Evolutionary conservation across 2,329 filamentous ascomycete species (phyloP).

Genomic region (Penicillium sp.): DNA sequence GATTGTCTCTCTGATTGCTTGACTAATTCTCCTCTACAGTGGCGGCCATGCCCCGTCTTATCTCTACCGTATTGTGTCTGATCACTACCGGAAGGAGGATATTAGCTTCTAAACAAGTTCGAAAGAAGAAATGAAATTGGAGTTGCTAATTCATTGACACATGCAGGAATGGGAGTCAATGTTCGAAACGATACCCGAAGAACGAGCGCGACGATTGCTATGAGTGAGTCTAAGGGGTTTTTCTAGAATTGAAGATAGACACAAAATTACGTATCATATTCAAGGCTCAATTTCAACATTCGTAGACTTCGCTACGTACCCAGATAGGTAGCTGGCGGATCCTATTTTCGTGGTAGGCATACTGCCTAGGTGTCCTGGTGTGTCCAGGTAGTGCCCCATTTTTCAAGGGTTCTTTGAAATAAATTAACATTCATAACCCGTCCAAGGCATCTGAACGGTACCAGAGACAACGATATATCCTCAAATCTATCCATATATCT

Average conservation of each 20-base stretch:
- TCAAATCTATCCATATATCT: no score
- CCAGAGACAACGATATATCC: no score
- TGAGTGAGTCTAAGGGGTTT: constrained; percentile 10
- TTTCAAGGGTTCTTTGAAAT: no score
- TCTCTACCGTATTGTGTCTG: constrained; percentile 63
- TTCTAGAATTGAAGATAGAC: constrained; percentile 3
- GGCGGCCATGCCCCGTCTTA: constrained; percentile 64
- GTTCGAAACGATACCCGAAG: constrained; percentile 23
- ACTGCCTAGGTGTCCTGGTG: no score
- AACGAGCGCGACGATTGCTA: constrained; percentile 21
- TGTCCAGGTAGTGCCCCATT: no score
- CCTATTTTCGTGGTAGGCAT: no score
- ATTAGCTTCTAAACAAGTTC: constrained; percentile 46
- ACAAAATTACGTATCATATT: constrained; percentile 2
- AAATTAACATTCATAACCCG: no score
- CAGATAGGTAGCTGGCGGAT: no score
- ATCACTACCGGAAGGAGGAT: constrained; percentile 65
- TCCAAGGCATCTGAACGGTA: no score
- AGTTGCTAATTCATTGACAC: neutral
- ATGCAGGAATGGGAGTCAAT: no score
- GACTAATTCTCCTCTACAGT: constrained; percentile 34
- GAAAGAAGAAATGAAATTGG: neutral
- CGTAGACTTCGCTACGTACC: no score
- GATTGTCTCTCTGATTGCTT: neutral
- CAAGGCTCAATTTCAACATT: neutral